A percentile compares a stretch with the other conserved stretches of the same genome.
Evolutionary conservation across 2,329 filamentous ascomycete genomes (phyloP).

Genomic region (Cryphonectria nitschkei): DNA sequence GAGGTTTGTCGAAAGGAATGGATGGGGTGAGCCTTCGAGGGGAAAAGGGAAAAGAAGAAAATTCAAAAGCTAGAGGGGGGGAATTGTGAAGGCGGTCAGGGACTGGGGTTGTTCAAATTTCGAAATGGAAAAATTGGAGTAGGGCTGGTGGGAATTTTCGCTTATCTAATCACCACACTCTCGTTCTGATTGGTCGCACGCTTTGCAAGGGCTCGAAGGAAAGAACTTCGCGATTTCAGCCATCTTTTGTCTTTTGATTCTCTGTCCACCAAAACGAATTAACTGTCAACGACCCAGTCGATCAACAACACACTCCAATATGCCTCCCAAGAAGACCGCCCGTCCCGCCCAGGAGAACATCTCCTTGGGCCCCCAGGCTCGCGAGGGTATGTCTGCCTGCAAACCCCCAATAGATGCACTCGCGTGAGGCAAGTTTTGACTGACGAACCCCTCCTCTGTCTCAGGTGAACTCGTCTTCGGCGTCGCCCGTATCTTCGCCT

Average conservation of each 20-base stretch:
- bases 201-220: constrained; percentile 5
- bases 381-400: constrained; percentile 72
- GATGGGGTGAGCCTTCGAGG: constrained; percentile 35
- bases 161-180: constrained; percentile 4
- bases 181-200: constrained; percentile 18
- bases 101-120: neutral
- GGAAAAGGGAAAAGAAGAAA: constrained; percentile 18
- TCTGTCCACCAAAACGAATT: constrained; percentile 21
- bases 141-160: constrained; percentile 21
- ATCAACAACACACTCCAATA: constrained; percentile 55
- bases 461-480: constrained; percentile 95
- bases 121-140: constrained; percentile 29
- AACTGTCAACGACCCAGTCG: constrained; percentile 32
- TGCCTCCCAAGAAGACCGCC: constrained; percentile 85
- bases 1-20: constrained; percentile 26
- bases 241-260: constrained; percentile 17
- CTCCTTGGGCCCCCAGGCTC: constrained; percentile 93
- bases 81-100: constrained; percentile 7
- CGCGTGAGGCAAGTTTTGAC: constrained; percentile 13
- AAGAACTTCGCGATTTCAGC: constrained; percentile 18
- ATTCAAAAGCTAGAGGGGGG: constrained; percentile 14
- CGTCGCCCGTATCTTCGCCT: constrained; percentile 97
- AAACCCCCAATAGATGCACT: neutral
- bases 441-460: constrained; percentile 31
- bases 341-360: constrained; percentile 94